Percentiles rank a stretch among this genome's conserved stretches.
Conservation (phyloP, 2,329 filamentous ascomycete genomes). For the Triangularia verruculosa region DNA sequence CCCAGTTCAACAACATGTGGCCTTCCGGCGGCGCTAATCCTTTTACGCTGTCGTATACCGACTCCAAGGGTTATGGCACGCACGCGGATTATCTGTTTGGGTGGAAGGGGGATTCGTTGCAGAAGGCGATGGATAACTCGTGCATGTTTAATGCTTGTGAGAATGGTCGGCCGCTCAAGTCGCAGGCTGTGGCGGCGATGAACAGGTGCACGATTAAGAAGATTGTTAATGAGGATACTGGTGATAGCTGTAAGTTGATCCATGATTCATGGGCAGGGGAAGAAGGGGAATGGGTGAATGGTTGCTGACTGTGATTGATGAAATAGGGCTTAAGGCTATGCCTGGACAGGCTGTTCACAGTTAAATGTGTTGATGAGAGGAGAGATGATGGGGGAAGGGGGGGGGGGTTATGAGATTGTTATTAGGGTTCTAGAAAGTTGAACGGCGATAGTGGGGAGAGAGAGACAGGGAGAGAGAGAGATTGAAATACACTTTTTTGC, state of each 20-base stretch:
- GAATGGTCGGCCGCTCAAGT: slow-evolving; percentile 30
- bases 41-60: slow-evolving; percentile 28
- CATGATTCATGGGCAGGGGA: no score
- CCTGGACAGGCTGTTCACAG: neutral
- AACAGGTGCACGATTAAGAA: slow-evolving; percentile 29
- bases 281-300: neutral
- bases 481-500: no score
- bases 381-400: no score
- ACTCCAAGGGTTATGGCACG: slow-evolving; percentile 29
- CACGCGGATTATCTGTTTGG: slow-evolving; percentile 34
- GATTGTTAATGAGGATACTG: slow-evolving; percentile 6
- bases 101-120: slow-evolving; percentile 33
- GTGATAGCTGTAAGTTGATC: neutral
- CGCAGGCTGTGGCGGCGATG: slow-evolving; percentile 32
- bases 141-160: slow-evolving; percentile 33
- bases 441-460: no score
- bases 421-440: no score
- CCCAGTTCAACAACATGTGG: slow-evolving; percentile 37
- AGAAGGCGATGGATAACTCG: slow-evolving; percentile 29
- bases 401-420: no score
- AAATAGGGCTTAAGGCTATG: slow-evolving; percentile 3
- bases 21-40: slow-evolving; percentile 34
- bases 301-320: neutral
- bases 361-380: no score
- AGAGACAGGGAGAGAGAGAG: no score